phyloP scores from a whole-genome alignment of 2,329 filamentous ascomycete species.

The Exophiala viscosa region DNA sequence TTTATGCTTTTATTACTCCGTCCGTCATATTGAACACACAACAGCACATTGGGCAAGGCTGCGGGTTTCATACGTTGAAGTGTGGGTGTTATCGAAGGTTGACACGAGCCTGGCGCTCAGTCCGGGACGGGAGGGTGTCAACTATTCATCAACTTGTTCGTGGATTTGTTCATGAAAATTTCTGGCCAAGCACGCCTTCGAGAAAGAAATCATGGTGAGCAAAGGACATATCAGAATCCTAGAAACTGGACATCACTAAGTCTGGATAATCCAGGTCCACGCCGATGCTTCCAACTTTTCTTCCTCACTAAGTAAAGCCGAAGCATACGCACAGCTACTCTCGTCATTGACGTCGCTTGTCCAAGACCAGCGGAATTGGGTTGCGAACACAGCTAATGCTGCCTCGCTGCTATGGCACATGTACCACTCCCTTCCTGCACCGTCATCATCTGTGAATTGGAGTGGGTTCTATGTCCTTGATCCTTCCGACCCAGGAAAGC shows the following conservation, averaged over 20 bases:
- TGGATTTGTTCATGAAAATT: too few relatives aligned
- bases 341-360: conserved; percentile 39
- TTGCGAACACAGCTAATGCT: conserved; percentile 46
- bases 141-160: too few relatives aligned
- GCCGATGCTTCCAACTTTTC: conserved; percentile 47
- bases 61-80: too few relatives aligned
- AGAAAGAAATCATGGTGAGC: background rate
- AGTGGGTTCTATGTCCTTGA: conserved; percentile 46
- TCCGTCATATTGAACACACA: too few relatives aligned
- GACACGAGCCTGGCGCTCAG: too few relatives aligned
- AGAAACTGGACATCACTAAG: too few relatives aligned
- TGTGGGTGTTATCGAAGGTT: too few relatives aligned
- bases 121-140: too few relatives aligned
- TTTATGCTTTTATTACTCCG: too few relatives aligned
- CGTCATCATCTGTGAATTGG: conserved; percentile 47
- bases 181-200: too few relatives aligned
- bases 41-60: too few relatives aligned
- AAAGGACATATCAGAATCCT: background rate
- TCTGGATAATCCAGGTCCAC: conserved; percentile 35
- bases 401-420: conserved; percentile 49
- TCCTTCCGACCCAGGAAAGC: conserved; percentile 2
- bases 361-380: conserved; percentile 46
- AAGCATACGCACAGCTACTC: conserved; percentile 43
- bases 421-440: conserved; percentile 42
- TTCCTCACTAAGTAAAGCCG: conserved; percentile 36